Conservation (phyloP, 306 rosid genomes). For the Luffa acutangula region DNA sequence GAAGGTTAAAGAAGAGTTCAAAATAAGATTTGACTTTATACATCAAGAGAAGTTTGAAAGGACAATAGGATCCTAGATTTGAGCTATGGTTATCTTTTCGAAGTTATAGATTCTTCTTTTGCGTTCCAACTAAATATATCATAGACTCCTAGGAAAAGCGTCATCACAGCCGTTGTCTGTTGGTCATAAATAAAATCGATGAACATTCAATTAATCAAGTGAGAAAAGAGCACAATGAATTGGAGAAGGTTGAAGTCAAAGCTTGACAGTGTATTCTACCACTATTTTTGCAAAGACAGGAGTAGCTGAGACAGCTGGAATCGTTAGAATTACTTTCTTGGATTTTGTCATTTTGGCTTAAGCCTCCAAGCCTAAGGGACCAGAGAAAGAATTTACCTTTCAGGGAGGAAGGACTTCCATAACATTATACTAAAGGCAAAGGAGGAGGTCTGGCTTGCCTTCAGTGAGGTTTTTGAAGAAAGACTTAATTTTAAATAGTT, state of each 20-base stretch:
- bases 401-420: background rate
- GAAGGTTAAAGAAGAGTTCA: background rate
- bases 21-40: background rate
- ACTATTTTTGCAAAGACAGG: background rate
- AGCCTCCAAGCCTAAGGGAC: background rate
- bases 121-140: no score
- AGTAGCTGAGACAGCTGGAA: background rate
- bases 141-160: no score
- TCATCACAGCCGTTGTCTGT: no score
- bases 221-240: no score
- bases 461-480: background rate
- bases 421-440: background rate
- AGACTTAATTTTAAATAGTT: no score
- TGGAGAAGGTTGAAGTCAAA: background rate
- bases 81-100: background rate
- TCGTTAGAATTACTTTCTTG: background rate
- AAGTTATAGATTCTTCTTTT: no score
- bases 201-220: no score
- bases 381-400: background rate
- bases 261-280: background rate
- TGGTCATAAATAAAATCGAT: no score
- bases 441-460: background rate
- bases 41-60: background rate
- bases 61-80: no score
- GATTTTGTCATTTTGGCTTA: background rate